These are phyloP conservation scores for Colletotrichum musicola DNA, from an alignment of 2,329 filamentous ascomycete species.

Conservation along the genomic window DNA sequence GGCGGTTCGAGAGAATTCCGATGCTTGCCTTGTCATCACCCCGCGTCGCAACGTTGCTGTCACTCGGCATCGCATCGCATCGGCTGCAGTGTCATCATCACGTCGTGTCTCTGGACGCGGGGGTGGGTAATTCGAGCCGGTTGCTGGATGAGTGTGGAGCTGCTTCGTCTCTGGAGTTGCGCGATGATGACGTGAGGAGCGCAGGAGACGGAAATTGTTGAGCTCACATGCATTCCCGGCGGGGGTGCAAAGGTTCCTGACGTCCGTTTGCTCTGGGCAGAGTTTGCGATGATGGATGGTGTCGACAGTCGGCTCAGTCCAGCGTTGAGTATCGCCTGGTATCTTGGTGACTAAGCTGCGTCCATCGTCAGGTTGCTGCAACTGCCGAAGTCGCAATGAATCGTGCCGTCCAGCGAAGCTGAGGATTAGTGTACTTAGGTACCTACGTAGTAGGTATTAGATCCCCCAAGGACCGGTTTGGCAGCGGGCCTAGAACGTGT, in stretches of 20 bases:
- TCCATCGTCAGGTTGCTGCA: not conserved
- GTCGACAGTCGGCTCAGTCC: too few relatives aligned
- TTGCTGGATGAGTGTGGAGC: not conserved
- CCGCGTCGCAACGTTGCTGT: slow-evolving; percentile 4
- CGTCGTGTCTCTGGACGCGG: not conserved
- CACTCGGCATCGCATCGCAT: not conserved
- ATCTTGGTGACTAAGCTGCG: slow-evolving; percentile 15
- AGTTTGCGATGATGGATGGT: too few relatives aligned
- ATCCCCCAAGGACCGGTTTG: not conserved
- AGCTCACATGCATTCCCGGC: slow-evolving; percentile 2
- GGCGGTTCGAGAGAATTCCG: not conserved
- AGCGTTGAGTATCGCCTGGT: too few relatives aligned
- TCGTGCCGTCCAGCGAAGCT: not conserved
- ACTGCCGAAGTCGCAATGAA: slow-evolving; percentile 6
- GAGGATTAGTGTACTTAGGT: not conserved
- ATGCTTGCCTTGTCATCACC: not conserved
- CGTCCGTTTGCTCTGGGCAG: not conserved
- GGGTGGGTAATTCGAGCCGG: not conserved
- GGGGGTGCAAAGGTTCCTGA: not conserved
- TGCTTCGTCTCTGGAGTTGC: not conserved
- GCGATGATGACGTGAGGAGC: not conserved
- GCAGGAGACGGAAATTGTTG: not conserved
- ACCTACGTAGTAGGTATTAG: too few relatives aligned
- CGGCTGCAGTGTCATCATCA: not conserved
- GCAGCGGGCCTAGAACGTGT: not conserved